Evolutionary conservation across 1,139 yeast genomes (phyloP).

Genomic region (Magnusiomyces fungicola): DNA sequence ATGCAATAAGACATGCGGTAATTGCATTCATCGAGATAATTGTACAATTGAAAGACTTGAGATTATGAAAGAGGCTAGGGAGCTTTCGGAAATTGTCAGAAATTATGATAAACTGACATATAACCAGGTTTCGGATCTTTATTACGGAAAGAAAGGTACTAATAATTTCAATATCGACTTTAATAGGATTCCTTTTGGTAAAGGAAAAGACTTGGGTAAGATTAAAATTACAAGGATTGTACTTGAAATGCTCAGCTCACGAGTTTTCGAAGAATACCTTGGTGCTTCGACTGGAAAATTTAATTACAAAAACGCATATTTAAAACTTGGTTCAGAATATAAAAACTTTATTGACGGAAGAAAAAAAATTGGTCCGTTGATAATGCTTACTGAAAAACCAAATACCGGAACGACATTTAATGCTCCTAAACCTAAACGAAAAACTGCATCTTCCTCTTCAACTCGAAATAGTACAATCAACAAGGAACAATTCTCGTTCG

Average conservation of each 20-base stretch:
- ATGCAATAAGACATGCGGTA: conserved; percentile 78
- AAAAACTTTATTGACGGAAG: no score
- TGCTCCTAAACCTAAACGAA: no score
- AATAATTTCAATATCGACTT: conserved; percentile 76
- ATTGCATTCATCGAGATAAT: conserved; percentile 53
- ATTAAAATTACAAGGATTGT: conserved; percentile 75
- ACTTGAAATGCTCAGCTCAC: no score
- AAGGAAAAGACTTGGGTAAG: conserved; percentile 54
- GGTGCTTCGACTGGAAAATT: conserved; percentile 63
- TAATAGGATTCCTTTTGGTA: conserved; percentile 78
- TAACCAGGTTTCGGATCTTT: conserved; percentile 47
- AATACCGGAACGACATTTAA: no score
- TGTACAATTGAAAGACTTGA: conserved; percentile 49
- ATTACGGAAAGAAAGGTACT: conserved; percentile 50
- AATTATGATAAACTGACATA: no score
- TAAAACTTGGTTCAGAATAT: no score
- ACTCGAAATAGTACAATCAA: no score
- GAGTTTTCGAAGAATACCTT: conserved; percentile 62
- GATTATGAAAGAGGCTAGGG: conserved; percentile 58
- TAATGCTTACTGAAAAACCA: no score
- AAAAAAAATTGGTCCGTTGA: no score
- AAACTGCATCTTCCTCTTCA: no score
- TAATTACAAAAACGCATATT: conserved; percentile 48
- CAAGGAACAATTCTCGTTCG: no score
- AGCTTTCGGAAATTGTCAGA: conserved; percentile 54